Base-by-base conservation (phyloP, 2,329 filamentous ascomycete genomes). In the Pseudopyrenochaeta lycopersici region DNA sequence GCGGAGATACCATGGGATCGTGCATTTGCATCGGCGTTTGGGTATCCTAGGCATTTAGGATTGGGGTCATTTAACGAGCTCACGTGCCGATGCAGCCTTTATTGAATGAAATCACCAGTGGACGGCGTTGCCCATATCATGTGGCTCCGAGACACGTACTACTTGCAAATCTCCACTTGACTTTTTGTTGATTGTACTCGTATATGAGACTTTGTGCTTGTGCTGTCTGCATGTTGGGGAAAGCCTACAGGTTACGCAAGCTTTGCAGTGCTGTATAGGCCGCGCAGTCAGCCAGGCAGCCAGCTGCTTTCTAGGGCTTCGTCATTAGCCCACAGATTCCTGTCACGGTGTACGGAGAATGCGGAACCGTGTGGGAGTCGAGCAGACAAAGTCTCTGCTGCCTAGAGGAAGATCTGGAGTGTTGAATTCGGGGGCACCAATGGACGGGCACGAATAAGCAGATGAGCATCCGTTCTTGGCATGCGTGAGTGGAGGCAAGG, bases 11-110 rank as follows among this genome's bases (percentile, higher is more conserved):
- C 61, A 62, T 46, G 41, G 59, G 54, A 46, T 55, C 47, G 40
- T 56, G 62, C 64, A 66, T 64, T 61, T 63, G 52, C 59, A 64
- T 49, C 20, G 61, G 63, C 54, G 60, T 64, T 60, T 53, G 46
- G 58, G 41, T 54, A 46, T 18, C 32, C 39, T n/a, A 23, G 46
- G 51, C 49, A 27, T 41, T 45, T 35, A 36, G 52, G 49, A 60
- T 52, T 18, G 51, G 38, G 59, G 42, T 43, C 35, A 52, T 54
- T 30, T 56, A 44, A 57, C 53, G 57, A 58, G 57, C 38, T 47
- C 54, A 60, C 54, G 56, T 60, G 60, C 56, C 36, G 32, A 43
- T 48, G 45, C 38, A 45, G 39, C 48, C 23, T 50, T 53, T 49
- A 53, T 56, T 54, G 48, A 48, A 62, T 47, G 39, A 20, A 29